Evolutionary conservation across 768 basidiomycete species (phyloP).

Genomic region (Termitomyces sp.): DNA sequence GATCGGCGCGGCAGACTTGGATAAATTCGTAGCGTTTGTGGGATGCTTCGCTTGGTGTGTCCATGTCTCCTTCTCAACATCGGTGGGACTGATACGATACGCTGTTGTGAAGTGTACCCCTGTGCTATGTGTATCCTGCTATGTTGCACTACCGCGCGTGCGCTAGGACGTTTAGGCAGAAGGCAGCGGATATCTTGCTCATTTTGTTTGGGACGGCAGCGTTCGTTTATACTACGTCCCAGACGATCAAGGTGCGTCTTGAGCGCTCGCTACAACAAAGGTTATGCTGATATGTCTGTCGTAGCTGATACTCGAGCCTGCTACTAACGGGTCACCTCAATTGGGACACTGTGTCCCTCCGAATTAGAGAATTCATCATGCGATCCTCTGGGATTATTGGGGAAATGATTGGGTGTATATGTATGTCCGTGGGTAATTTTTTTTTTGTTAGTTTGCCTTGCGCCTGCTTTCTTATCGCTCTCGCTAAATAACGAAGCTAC

Average conservation of each 20-base stretch:
- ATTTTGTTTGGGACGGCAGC: slow-evolving; percentile 71
- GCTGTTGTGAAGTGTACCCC: slow-evolving; percentile 58
- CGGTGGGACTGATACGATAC: neutral
- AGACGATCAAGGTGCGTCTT: slow-evolving; percentile 62
- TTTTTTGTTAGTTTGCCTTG: neutral
- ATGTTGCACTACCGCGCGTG: slow-evolving; percentile 90
- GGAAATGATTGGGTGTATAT: neutral
- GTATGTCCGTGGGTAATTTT: neutral
- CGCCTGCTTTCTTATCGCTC: neutral
- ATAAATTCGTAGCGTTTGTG: slow-evolving; percentile 93
- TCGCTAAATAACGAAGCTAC: neutral
- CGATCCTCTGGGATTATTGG: neutral
- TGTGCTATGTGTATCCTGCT: slow-evolving; percentile 92
- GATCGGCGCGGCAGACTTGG: slow-evolving; percentile 81
- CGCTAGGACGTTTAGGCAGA: slow-evolving; percentile 63
- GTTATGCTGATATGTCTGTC: neutral
- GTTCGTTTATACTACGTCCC: slow-evolving; percentile 72
- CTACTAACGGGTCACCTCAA: slow-evolving; percentile 6
- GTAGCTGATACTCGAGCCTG: slow-evolving; percentile 12
- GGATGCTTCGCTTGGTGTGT: slow-evolving; percentile 92
- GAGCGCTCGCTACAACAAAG: no score
- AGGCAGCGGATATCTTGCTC: slow-evolving; percentile 62
- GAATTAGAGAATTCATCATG: neutral
- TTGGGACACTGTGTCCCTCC: slow-evolving; percentile 13
- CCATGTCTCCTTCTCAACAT: neutral